Percentiles rank a stretch among this genome's conserved stretches.
Conservation (phyloP, 352 stramenopile species). For the Globisporangium solare region DNA sequence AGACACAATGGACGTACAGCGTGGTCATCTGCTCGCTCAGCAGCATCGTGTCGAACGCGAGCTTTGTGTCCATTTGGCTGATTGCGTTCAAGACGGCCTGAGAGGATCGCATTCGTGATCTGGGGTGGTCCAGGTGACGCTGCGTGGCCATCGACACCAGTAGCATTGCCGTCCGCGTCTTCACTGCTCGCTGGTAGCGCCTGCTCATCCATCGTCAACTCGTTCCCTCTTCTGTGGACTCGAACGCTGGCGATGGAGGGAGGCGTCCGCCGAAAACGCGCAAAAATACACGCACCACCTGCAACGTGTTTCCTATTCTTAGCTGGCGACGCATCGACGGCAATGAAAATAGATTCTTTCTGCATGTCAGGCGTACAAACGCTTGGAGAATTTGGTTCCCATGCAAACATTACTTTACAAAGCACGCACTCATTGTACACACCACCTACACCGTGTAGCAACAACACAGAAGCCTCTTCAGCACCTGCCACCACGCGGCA, state of each 20-base stretch:
- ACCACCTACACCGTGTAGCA: conserved; percentile 15
- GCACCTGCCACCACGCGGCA: conserved; percentile 17
- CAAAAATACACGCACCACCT: not conserved
- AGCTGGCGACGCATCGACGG: too few species aligned
- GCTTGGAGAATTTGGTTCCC: too few species aligned
- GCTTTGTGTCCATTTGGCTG: conserved; percentile 42
- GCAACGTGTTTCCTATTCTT: not conserved
- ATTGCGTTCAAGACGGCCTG: conserved; percentile 39
- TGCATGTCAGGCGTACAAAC: too few species aligned
- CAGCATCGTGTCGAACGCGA: conserved; percentile 64
- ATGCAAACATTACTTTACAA: too few species aligned
- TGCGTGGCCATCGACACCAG: not conserved
- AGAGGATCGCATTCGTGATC: conserved; percentile 37
- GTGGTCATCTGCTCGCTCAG: conserved; percentile 44
- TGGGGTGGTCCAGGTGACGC: not conserved
- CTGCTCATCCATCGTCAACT: conserved; percentile 3
- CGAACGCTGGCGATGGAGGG: not conserved
- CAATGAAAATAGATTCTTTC: too few species aligned
- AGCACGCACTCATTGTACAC: not conserved
- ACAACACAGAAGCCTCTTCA: conserved; percentile 32
- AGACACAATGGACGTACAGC: conserved; percentile 8
- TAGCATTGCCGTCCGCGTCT: not conserved
- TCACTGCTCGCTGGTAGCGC: not conserved
- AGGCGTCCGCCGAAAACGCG: too few species aligned
- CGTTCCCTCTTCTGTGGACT: conserved; percentile 3